Percentiles rank a stretch among this genome's conserved stretches.
Conservation (phyloP, 2,329 filamentous ascomycete genomes). For the Fusarium neocosmosporiellum region DNA sequence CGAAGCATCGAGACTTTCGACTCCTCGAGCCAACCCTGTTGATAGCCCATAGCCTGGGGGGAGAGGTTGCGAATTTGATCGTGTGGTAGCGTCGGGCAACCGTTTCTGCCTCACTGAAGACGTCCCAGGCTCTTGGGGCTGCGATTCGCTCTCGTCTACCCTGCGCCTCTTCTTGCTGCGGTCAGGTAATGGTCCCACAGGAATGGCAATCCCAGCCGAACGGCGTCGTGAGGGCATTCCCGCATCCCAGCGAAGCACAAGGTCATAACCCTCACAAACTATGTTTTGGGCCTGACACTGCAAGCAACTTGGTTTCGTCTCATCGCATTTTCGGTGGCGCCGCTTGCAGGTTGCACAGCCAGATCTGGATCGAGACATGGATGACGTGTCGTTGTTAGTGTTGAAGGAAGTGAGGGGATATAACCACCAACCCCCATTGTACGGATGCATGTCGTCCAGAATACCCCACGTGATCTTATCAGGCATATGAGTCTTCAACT, state of each 20-base stretch:
- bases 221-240: constrained; percentile 24
- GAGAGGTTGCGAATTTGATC: not conserved
- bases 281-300: constrained; percentile 24
- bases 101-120: not conserved
- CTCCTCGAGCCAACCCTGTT: not conserved
- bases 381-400: not conserved
- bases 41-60: not conserved
- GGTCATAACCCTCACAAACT: constrained; percentile 24
- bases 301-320: constrained; percentile 24
- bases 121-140: not conserved
- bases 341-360: constrained; percentile 35
- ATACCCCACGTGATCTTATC: not conserved
- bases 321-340: constrained; percentile 38
- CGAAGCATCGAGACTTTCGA: not conserved
- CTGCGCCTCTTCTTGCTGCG: not conserved
- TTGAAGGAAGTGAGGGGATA: not conserved
- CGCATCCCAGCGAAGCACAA: constrained; percentile 29
- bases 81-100: not conserved
- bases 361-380: constrained; percentile 31
- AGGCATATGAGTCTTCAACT: not conserved
- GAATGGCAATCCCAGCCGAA: constrained; percentile 17
- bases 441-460: not conserved
- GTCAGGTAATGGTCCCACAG: not conserved
- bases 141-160: not conserved
- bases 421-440: not conserved